phyloP scores from a whole-genome alignment of 2,329 filamentous ascomycete species.

The Cladosporium sphaerospermum region DNA sequence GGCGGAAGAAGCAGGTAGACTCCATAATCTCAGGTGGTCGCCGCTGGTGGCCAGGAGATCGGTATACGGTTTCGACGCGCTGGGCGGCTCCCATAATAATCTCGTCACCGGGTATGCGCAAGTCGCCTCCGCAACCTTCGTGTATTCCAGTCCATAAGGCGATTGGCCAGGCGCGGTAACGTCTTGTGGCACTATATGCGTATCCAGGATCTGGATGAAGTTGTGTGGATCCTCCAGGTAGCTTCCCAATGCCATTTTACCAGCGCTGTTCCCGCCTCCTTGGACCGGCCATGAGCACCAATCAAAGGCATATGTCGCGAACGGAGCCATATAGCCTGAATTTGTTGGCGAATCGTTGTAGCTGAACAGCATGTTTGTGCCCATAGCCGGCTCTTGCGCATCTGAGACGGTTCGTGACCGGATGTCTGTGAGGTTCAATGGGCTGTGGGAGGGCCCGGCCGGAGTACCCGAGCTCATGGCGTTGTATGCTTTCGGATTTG shows the following conservation, averaged over 20 bases:
- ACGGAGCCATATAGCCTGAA: constrained; percentile 89
- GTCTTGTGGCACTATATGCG: constrained; percentile 65
- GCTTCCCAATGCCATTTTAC: constrained; percentile 91
- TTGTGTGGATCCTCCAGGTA: constrained; percentile 98
- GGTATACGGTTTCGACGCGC: constrained; percentile 88
- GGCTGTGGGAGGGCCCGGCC: constrained; percentile 70
- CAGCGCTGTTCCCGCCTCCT: constrained; percentile 62
- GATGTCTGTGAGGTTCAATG: constrained; percentile 86
- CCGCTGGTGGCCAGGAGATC: constrained; percentile 92
- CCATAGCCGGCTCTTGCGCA: constrained; percentile 64
- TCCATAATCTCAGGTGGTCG: constrained; percentile 91
- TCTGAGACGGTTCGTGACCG: constrained; percentile 77
- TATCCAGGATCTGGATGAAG: constrained; percentile 97
- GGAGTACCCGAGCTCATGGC: constrained; percentile 34
- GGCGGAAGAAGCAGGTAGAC: constrained; percentile 54
- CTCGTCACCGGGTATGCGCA: constrained; percentile 96
- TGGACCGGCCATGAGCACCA: constrained; percentile 98
- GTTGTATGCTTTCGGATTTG: constrained; percentile 46
- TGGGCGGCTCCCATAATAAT: constrained; percentile 92
- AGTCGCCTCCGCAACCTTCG: constrained; percentile 89
- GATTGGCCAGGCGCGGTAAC: constrained; percentile 63
- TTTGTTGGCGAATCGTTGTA: constrained; percentile 62
- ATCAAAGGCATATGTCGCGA: constrained; percentile 94
- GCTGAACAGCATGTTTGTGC: constrained; percentile 55
- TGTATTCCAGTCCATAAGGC: constrained; percentile 78